Evolutionary conservation across 1,139 yeast species (phyloP).

Genomic region (Geotrichum fermentans): DNA sequence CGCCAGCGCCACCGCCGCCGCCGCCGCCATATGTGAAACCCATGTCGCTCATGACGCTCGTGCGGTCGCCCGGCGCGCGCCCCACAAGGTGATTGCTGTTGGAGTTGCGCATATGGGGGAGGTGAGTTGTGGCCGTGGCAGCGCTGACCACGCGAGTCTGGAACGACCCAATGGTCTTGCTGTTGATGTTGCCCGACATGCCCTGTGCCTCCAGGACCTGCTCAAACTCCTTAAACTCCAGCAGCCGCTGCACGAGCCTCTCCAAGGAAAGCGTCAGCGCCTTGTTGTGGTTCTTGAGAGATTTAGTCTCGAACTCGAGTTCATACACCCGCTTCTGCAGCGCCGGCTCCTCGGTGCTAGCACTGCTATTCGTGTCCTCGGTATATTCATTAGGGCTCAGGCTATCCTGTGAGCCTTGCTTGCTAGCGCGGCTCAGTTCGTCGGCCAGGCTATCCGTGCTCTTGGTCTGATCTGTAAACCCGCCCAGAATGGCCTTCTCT

Average conservation of each 20-base stretch:
- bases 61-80: conserved; percentile 5
- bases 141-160: conserved; percentile 28
- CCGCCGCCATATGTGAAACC: conserved; percentile 5
- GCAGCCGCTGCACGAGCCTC: conserved; percentile 35
- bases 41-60: conserved; percentile 7
- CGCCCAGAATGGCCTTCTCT: conserved; percentile 31
- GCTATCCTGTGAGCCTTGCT: background rate
- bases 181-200: conserved; percentile 22
- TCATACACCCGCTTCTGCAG: conserved; percentile 12
- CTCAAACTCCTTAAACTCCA: conserved; percentile 34
- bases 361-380: background rate
- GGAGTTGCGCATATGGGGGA: background rate
- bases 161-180: conserved; percentile 31
- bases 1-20: background rate
- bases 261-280: conserved; percentile 26
- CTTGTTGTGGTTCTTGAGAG: conserved; percentile 16
- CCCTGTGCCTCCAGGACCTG: conserved; percentile 27
- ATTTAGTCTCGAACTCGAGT: conserved; percentile 13
- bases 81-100: background rate
- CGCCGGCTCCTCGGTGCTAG: background rate
- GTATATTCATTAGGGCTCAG: background rate
- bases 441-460: background rate
- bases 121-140: background rate
- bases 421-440: background rate
- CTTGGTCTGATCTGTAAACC: background rate